Conservation (phyloP, 352 stramenopile species). For the Peronosclerospora sorghi region DNA sequence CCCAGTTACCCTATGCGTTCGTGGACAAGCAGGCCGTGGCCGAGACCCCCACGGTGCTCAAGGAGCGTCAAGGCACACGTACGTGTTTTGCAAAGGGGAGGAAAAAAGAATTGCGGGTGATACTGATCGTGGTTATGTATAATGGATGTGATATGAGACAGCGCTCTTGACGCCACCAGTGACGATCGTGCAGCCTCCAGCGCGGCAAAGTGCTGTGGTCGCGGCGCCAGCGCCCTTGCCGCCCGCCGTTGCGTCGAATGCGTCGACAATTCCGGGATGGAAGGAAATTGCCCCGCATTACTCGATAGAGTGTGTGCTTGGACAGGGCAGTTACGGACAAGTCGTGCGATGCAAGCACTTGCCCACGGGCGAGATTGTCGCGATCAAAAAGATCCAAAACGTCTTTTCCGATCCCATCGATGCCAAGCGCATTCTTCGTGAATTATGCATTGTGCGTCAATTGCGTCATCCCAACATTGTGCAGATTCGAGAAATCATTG, state of each 20-base stretch:
- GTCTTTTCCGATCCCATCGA: slow-evolving; percentile 83
- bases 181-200: background rate
- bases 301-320: slow-evolving; percentile 77
- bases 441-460: slow-evolving; percentile 76
- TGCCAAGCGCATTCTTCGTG: slow-evolving; percentile 76
- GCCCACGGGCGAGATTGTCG: slow-evolving; percentile 79
- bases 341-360: slow-evolving; percentile 82
- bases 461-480: slow-evolving; percentile 82
- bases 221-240: slow-evolving; percentile 6
- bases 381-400: slow-evolving; percentile 86
- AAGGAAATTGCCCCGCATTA: slow-evolving; percentile 74
- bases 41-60: slow-evolving; percentile 41
- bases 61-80: slow-evolving; percentile 36
- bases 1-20: slow-evolving; percentile 30
- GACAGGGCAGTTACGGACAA: slow-evolving; percentile 78
- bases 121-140: no score
- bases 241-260: slow-evolving; percentile 34
- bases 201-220: slow-evolving; percentile 6
- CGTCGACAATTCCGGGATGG: slow-evolving; percentile 68
- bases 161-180: slow-evolving; percentile 13
- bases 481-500: slow-evolving; percentile 80
- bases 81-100: no score
- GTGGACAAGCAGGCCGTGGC: slow-evolving; percentile 33
- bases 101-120: no score
- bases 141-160: no score